These are phyloP conservation scores for Hyphodiscus sp. DNA, from an alignment of 2,329 filamentous ascomycete genomes.

Conservation along the genomic window DNA sequence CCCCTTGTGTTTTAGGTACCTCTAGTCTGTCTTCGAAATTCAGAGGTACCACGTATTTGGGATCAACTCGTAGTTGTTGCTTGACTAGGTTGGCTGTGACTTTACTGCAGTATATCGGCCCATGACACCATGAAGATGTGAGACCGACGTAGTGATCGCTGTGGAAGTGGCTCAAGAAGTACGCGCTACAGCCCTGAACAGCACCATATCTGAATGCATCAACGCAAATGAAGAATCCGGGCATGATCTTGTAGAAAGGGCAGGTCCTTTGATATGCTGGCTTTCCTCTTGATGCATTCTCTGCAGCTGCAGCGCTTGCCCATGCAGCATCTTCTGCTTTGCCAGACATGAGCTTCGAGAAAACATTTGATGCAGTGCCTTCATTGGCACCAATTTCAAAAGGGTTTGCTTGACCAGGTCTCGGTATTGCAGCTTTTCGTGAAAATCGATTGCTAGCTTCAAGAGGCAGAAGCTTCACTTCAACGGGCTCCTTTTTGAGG, in stretches of 20 bases:
- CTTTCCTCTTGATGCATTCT: conserved; percentile 72
- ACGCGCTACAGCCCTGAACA: conserved; percentile 84
- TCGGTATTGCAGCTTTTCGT: conserved; percentile 57
- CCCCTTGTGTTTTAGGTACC: conserved; percentile 75
- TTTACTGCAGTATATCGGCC: conserved; percentile 92
- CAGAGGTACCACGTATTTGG: conserved; percentile 76
- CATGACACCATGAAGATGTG: conserved; percentile 82
- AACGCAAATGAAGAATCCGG: conserved; percentile 85
- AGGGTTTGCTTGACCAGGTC: conserved; percentile 75
- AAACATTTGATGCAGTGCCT: conserved; percentile 58
- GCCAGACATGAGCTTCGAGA: conserved; percentile 86
- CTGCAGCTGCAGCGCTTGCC: conserved; percentile 76
- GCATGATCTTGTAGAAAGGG: conserved; percentile 98
- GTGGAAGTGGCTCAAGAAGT: conserved; percentile 97
- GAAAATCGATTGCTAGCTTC: conserved; percentile 45
- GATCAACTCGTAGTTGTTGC: conserved; percentile 77
- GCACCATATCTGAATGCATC: conserved; percentile 95
- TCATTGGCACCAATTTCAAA: conserved; percentile 48
- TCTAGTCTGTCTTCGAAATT: conserved; percentile 78
- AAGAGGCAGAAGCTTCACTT: conserved; percentile 21
- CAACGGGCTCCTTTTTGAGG: conserved; percentile 16
- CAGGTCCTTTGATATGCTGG: conserved; percentile 85
- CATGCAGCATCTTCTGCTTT: conserved; percentile 89
- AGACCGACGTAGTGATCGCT: conserved; percentile 95
- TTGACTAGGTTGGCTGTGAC: conserved; percentile 87